Conservation (phyloP, 2,329 filamentous ascomycete species). For the Colletotrichum simmondsii region DNA sequence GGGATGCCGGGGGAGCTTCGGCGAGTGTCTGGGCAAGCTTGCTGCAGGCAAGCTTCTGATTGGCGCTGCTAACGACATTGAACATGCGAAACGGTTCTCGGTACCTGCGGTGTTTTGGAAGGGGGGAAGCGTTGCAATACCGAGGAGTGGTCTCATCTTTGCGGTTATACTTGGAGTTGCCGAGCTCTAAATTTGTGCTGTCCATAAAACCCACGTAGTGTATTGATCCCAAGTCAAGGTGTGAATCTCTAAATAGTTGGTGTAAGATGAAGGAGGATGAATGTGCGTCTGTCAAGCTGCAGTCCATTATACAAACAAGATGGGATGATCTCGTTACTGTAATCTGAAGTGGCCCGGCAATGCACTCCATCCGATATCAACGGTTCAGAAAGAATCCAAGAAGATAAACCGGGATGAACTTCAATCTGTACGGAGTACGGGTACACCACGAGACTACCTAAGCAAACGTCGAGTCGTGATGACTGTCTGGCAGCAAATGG, state of each 20-base stretch:
- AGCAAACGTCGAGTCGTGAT: constrained; percentile 9
- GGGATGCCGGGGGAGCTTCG: neutral
- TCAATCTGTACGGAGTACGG: neutral
- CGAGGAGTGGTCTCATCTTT: neutral
- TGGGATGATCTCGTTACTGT: constrained; percentile 3
- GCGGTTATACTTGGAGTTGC: neutral
- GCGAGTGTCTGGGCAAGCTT: neutral
- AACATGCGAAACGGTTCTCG: constrained; percentile 22
- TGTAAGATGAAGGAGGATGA: too few relatives aligned
- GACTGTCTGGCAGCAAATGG: neutral
- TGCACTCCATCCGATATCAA: neutral
- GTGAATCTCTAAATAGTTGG: too few relatives aligned
- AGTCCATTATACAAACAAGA: neutral
- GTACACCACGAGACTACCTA: neutral
- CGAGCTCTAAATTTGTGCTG: neutral
- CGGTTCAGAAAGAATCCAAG: neutral
- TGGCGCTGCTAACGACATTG: constrained; percentile 28
- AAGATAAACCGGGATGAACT: neutral
- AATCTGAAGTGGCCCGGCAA: neutral
- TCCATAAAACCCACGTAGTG: neutral
- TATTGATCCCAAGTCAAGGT: neutral
- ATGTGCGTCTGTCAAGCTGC: neutral
- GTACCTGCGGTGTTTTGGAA: constrained; percentile 4
- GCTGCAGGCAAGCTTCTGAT: constrained; percentile 15
- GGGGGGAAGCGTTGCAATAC: neutral